Conservation (phyloP, 768 basidiomycete species). For the Lentinula raphanica region DNA sequence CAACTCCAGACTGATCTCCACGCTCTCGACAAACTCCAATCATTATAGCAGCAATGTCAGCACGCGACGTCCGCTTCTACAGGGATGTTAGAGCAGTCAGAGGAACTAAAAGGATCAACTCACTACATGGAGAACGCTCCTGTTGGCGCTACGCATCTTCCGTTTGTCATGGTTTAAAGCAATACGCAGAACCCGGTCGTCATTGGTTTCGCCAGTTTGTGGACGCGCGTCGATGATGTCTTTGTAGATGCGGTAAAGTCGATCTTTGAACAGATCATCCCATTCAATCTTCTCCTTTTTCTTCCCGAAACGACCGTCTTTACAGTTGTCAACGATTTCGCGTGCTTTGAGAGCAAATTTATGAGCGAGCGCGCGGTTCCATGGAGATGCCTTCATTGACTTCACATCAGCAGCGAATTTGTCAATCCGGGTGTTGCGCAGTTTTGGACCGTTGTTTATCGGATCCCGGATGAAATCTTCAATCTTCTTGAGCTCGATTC, state of each 20-base stretch:
- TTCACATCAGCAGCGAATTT: background rate
- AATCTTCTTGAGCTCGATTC: background rate
- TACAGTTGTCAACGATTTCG: background rate
- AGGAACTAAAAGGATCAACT: background rate
- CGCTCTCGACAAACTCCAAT: background rate
- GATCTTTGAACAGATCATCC: background rate
- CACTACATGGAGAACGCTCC: background rate
- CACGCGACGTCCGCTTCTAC: background rate
- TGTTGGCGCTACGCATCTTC: background rate
- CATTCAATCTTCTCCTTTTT: background rate
- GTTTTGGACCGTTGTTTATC: background rate
- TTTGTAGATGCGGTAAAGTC: background rate
- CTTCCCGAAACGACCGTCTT: background rate
- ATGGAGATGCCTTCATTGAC: background rate
- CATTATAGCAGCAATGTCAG: background rate
- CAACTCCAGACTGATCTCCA: background rate
- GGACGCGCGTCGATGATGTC: background rate
- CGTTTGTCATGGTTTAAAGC: background rate
- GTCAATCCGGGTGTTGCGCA: background rate
- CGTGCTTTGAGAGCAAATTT: background rate
- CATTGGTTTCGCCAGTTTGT: background rate
- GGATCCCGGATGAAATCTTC: background rate
- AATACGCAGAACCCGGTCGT: background rate
- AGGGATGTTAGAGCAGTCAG: background rate
- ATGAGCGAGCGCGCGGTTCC: background rate